Evolutionary conservation across 2,329 filamentous ascomycete species (phyloP).

Genomic region (Neofusicoccum ribis): DNA sequence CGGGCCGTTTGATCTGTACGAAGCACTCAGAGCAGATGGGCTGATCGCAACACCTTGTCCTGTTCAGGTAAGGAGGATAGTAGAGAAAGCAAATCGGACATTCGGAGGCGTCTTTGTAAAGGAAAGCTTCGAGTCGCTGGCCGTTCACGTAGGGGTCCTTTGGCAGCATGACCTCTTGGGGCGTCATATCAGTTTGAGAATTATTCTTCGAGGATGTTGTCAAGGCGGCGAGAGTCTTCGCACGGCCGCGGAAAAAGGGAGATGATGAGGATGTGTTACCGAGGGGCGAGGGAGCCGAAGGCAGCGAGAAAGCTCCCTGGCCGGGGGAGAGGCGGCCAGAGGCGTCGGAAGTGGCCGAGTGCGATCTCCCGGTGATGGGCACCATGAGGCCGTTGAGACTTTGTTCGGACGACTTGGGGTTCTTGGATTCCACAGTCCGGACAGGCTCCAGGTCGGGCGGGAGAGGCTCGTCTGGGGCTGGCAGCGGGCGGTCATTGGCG

Average conservation of each 20-base stretch:
- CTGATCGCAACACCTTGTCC: constrained; percentile 92
- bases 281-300: constrained; percentile 58
- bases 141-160: constrained; percentile 88
- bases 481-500: constrained; percentile 79
- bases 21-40: constrained; percentile 98
- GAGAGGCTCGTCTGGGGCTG: constrained; percentile 73
- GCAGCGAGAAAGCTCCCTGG: constrained; percentile 61
- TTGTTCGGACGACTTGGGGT: constrained; percentile 55
- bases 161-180: constrained; percentile 77
- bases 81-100: constrained; percentile 97
- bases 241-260: constrained; percentile 73
- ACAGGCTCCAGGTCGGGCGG: constrained; percentile 61
- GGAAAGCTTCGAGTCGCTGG: constrained; percentile 85
- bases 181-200: constrained; percentile 69
- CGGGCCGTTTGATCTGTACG: constrained; percentile 93
- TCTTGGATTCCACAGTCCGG: neutral
- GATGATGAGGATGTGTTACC: constrained; percentile 45
- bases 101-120: constrained; percentile 88
- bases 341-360: constrained; percentile 75
- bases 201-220: constrained; percentile 74
- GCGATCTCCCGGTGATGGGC: constrained; percentile 73
- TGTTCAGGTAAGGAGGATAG: constrained; percentile 92
- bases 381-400: constrained; percentile 74
- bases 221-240: constrained; percentile 84
- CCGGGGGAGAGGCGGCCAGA: constrained; percentile 61